These are phyloP conservation scores for Tolypocladium inflatum DNA, from an alignment of 2,329 filamentous ascomycete genomes.

Conservation along the genomic window DNA sequence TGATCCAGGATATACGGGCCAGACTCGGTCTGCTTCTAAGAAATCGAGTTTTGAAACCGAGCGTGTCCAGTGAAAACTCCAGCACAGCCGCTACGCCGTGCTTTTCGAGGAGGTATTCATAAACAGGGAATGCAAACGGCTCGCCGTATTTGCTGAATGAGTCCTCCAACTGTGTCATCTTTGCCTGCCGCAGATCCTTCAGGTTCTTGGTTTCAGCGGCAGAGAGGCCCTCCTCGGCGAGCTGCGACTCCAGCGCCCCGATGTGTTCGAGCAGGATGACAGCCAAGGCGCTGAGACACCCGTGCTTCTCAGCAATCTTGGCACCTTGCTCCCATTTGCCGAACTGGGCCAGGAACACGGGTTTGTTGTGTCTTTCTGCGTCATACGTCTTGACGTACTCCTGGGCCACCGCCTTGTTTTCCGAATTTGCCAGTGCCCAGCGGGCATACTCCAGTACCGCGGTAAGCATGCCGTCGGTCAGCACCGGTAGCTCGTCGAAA, in stretches of 20 bases:
- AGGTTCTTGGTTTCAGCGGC: conserved; percentile 17
- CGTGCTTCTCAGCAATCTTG: conserved; percentile 48
- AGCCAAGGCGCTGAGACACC: conserved; percentile 44
- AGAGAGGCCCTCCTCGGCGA: conserved; percentile 17
- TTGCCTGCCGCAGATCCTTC: conserved; percentile 26
- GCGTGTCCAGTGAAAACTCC: conserved; percentile 58
- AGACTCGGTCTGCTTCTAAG: conserved; percentile 62
- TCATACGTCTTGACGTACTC: conserved; percentile 39
- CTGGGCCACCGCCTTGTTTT: conserved; percentile 32
- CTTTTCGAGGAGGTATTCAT: conserved; percentile 63
- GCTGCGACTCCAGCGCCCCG: conserved; percentile 22
- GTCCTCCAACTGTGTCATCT: conserved; percentile 35
- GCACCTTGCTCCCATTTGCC: conserved; percentile 49
- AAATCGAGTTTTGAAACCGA: conserved; percentile 66
- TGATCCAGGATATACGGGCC: conserved; percentile 85
- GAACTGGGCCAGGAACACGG: conserved; percentile 42
- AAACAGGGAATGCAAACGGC: conserved; percentile 66
- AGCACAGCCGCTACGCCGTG: conserved; percentile 60
- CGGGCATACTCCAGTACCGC: conserved; percentile 43
- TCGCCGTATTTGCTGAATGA: conserved; percentile 57
- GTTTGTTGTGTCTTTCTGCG: conserved; percentile 40
- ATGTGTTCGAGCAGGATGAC: conserved; percentile 47
- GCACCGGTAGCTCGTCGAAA: conserved; percentile 35
- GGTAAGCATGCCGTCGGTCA: conserved; percentile 47
- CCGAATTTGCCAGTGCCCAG: conserved; percentile 36